A percentile compares a stretch with the other conserved stretches of the same genome.
Conservation (phyloP, 148 eudicot genomes). For the Diospyros kaki region DNA sequence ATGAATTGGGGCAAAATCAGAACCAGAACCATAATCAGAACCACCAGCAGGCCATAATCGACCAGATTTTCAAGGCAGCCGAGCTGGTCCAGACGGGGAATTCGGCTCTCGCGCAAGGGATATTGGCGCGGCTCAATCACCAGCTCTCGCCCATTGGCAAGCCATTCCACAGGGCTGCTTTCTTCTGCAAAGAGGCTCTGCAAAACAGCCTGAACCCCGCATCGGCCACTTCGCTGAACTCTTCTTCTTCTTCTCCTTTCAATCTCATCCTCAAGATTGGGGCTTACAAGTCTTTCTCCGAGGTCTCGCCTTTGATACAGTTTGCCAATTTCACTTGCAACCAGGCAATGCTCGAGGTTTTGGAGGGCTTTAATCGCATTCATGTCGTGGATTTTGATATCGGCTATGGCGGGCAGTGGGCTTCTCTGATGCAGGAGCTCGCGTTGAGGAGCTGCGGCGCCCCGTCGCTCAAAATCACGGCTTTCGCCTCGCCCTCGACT, state of each 20-base stretch:
- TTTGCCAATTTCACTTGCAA: conserved; percentile 81
- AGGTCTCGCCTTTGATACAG: conserved; percentile 73
- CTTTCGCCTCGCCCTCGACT: conserved; percentile 55
- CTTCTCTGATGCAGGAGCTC: conserved; percentile 91
- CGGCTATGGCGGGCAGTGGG: conserved; percentile 96
- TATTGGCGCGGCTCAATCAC: conserved; percentile 99
- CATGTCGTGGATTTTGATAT: conserved; percentile 86
- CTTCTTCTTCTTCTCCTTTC: conserved; percentile 38
- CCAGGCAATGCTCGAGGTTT: conserved; percentile 74
- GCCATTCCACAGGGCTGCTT: conserved; percentile 78
- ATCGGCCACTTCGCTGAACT: too few species aligned
- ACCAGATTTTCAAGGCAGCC: conserved; percentile 79
- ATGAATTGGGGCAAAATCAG: conserved; percentile 25
- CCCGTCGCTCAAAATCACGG: conserved; percentile 63
- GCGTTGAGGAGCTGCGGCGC: conserved; percentile 55
- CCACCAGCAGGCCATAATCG: conserved; percentile 57
- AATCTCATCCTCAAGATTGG: conserved; percentile 78
- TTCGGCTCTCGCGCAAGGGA: conserved; percentile 91
- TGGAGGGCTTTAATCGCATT: conserved; percentile 59
- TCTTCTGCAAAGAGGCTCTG: conserved; percentile 74
- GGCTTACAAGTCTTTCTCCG: conserved; percentile 81
- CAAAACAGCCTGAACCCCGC: conserved; percentile 9
- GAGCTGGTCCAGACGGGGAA: conserved; percentile 76
- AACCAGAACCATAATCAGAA: conserved; percentile 23
- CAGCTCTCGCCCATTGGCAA: conserved; percentile 77